Base-by-base conservation (phyloP, 352 stramenopile species). In the Phytophthora uliginosa region DNA sequence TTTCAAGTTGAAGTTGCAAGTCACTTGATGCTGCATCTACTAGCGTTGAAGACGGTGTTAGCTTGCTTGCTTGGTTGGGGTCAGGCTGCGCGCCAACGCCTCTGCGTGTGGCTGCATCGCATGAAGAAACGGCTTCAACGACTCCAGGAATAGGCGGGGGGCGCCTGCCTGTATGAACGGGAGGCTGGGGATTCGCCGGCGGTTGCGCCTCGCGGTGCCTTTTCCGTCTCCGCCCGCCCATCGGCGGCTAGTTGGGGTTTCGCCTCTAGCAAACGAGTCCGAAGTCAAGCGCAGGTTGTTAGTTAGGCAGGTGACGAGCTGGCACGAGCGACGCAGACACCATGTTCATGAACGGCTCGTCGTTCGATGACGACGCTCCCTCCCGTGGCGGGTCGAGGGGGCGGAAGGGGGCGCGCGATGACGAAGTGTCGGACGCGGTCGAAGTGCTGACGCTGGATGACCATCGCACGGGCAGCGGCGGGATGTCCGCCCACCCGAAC, bases 301-400 rank as follows among this genome's bases (percentile, higher is more conserved):
- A 7, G 13, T 31, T 17, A 8, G 2, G 9, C 42, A 28, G 12
- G 48, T n/a, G 22, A 45, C 1, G 18, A 31, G 28, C 22, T 58
- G 52, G 52, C 34, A 59, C 50, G 38, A 57, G 57, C 24, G 38
- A 64, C 40, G n/a, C 20, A 48, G 48, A 33, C 12, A 78, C 13
- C n/a, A 96, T 95, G 89, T 96, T 96, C 66, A 95, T 96, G 87
- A 92, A 90, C 64, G 85, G 91, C 42, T 76, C 76, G 36, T 85
- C 87, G 28, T 92, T 95, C 67, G 87, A 95, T 50, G 89, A 96
- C 38, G 85, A 94, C 56, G 54, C 47, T 13, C 59, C 71, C 22
- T 53, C 66, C 7, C 61, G 72, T 7, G 61, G 66, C 8, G 72
- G 66, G 36, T 28, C 48, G 42, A 73, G 61, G 33, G 58, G 48